These are phyloP conservation scores for Prunus kanzakura DNA, from an alignment of 306 rosid genomes.

Conservation along the genomic window DNA sequence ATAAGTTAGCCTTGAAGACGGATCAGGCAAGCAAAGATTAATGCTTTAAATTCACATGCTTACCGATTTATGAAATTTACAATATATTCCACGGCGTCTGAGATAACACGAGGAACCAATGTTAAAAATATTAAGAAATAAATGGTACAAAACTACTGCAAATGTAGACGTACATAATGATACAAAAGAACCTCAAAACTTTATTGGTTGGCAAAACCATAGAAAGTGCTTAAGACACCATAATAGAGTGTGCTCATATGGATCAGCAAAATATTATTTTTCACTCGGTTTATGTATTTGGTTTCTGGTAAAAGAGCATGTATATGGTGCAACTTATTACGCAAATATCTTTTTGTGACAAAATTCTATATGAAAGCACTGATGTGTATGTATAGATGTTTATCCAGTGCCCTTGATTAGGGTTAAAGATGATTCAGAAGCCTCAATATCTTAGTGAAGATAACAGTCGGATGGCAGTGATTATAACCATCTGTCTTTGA, in stretches of 20 bases:
- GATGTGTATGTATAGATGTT: no score
- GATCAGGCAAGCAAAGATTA: constrained; percentile 14
- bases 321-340: not conserved
- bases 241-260: not conserved
- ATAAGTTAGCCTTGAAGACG: constrained; percentile 2
- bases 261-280: not conserved
- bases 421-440: not conserved
- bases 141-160: constrained; percentile 4
- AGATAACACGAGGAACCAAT: constrained; percentile 28
- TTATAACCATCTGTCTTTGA: not conserved
- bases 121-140: constrained; percentile 23
- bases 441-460: not conserved
- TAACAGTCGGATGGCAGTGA: not conserved
- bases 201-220: not conserved
- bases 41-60: constrained; percentile 24
- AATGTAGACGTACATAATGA: not conserved
- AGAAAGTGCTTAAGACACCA: not conserved
- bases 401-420: not conserved
- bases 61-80: constrained; percentile 87
- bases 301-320: not conserved
- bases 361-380: not conserved
- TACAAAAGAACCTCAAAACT: not conserved
- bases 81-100: constrained; percentile 74
- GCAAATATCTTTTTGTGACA: not conserved
- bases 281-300: not conserved